phyloP scores from a whole-genome alignment of 148 eudicot species.

The Salicornia ramosissima region DNA sequence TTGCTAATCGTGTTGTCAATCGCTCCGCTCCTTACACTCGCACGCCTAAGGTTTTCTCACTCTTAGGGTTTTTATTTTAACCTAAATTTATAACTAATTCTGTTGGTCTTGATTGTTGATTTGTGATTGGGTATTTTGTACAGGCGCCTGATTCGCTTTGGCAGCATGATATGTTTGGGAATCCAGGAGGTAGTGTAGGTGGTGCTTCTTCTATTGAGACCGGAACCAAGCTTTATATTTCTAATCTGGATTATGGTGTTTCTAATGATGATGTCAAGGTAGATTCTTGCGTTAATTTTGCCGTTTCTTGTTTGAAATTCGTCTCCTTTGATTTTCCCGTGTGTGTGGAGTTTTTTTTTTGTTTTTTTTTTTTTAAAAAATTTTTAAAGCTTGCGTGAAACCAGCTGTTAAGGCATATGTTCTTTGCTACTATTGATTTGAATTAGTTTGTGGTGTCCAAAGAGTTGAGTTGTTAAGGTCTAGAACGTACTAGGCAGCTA shows the following conservation, averaged over 20 bases:
- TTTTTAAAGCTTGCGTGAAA: too few species aligned
- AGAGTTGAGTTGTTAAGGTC: too few species aligned
- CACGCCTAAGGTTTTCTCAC: slow-evolving; percentile 36
- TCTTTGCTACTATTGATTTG: too few species aligned
- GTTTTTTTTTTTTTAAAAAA: too few species aligned
- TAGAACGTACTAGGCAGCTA: too few species aligned
- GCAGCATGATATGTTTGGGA: slow-evolving; percentile 71
- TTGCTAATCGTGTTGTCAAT: slow-evolving; percentile 47
- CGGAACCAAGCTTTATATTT: slow-evolving; percentile 85
- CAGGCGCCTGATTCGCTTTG: slow-evolving; percentile 65
- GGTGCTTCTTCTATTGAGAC: slow-evolving; percentile 62
- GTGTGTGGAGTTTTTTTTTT: too few species aligned
- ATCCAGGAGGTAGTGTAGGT: slow-evolving; percentile 33
- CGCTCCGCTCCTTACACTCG: slow-evolving; percentile 67
- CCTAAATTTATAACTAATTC: neutral
- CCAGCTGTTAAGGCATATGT: too few species aligned
- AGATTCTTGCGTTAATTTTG: neutral
- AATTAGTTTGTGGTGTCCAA: too few species aligned
- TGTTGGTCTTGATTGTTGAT: neutral
- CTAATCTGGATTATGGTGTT: slow-evolving; percentile 88
- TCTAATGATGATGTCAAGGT: slow-evolving; percentile 94
- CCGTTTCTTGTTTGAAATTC: too few species aligned
- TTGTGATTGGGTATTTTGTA: slow-evolving; percentile 2
- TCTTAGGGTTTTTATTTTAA: neutral
- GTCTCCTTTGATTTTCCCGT: too few species aligned